Conservation (phyloP, 495 filamentous ascomycete species). For the Glarea lozoyensis region DNA sequence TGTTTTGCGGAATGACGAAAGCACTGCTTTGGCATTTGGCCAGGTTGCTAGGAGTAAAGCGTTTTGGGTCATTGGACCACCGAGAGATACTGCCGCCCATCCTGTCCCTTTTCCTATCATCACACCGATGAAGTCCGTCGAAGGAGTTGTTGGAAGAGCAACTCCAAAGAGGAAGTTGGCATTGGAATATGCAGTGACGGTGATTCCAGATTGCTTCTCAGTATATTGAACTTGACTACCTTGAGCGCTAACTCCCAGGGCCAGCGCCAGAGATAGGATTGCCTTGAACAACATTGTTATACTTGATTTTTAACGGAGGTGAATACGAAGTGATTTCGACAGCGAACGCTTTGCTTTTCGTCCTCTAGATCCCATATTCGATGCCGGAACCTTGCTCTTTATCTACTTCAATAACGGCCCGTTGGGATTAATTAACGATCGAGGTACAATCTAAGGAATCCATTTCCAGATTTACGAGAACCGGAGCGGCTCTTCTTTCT, state of each 20-base stretch:
- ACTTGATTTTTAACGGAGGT: too few relatives aligned
- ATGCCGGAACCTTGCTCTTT: too few relatives aligned
- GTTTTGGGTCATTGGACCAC: conserved; percentile 44
- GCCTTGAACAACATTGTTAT: too few relatives aligned
- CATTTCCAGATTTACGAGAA: too few relatives aligned
- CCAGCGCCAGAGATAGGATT: background rate
- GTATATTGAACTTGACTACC: conserved; percentile 17
- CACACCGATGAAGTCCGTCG: conserved; percentile 30
- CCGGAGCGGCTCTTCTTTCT: too few relatives aligned
- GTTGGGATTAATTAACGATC: too few relatives aligned
- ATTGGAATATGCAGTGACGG: conserved; percentile 22
- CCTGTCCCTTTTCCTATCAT: conserved; percentile 24
- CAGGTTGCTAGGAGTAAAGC: conserved; percentile 47
- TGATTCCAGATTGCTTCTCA: conserved; percentile 25
- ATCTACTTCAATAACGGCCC: too few relatives aligned
- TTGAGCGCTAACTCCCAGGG: background rate
- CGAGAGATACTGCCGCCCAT: conserved; percentile 42
- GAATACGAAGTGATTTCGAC: too few relatives aligned
- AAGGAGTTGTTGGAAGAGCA: conserved; percentile 37
- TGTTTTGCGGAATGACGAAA: conserved; percentile 46
- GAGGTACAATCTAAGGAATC: too few relatives aligned
- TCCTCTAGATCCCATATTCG: too few relatives aligned
- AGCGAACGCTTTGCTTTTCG: too few relatives aligned
- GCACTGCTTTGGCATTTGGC: conserved; percentile 31
- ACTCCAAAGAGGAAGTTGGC: conserved; percentile 39